These are phyloP conservation scores for Mycena alexandri DNA, from an alignment of 768 basidiomycete species.

Conservation along the genomic window DNA sequence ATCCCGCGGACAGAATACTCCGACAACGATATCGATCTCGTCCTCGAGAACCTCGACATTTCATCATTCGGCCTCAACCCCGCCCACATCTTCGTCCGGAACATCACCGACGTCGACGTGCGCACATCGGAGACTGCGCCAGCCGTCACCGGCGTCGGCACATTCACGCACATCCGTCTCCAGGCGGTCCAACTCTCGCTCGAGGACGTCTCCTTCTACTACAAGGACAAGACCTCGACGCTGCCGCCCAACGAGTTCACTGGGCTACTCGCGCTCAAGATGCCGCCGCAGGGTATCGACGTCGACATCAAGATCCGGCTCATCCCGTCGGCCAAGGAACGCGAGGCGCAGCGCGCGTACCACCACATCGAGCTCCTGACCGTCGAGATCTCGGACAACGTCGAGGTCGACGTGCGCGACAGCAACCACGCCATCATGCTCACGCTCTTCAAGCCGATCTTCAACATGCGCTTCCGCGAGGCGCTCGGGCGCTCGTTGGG, in stretches of 20 bases:
- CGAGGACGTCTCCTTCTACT: slow-evolving; percentile 79
- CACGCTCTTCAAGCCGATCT: slow-evolving; percentile 71
- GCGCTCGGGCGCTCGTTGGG: slow-evolving; percentile 70
- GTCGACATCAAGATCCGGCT: slow-evolving; percentile 74
- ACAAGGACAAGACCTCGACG: slow-evolving; percentile 55
- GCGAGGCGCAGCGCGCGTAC: slow-evolving; percentile 62
- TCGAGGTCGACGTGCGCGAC: slow-evolving; percentile 65
- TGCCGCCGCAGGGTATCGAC: slow-evolving; percentile 77
- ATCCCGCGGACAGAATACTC: slow-evolving; percentile 85
- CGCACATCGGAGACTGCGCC: slow-evolving; percentile 40
- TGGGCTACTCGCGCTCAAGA: slow-evolving; percentile 69
- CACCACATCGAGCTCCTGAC: slow-evolving; percentile 67
- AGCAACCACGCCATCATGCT: slow-evolving; percentile 74
- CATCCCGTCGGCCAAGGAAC: slow-evolving; percentile 65
- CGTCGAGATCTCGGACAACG: slow-evolving; percentile 68
- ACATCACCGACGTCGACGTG: slow-evolving; percentile 69
- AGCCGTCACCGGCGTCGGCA: slow-evolving; percentile 68
- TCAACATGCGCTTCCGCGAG: slow-evolving; percentile 66
- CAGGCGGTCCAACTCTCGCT: slow-evolving; percentile 75
- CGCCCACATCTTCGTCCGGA: slow-evolving; percentile 76
- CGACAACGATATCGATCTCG: slow-evolving; percentile 75
- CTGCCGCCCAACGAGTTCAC: slow-evolving; percentile 68
- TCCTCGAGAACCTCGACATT: slow-evolving; percentile 79
- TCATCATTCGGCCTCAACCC: slow-evolving; percentile 75
- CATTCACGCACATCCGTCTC: slow-evolving; percentile 72